Evolutionary conservation across 305 asterid genomes (phyloP).

Genomic region (Fraxinus floribunda): DNA sequence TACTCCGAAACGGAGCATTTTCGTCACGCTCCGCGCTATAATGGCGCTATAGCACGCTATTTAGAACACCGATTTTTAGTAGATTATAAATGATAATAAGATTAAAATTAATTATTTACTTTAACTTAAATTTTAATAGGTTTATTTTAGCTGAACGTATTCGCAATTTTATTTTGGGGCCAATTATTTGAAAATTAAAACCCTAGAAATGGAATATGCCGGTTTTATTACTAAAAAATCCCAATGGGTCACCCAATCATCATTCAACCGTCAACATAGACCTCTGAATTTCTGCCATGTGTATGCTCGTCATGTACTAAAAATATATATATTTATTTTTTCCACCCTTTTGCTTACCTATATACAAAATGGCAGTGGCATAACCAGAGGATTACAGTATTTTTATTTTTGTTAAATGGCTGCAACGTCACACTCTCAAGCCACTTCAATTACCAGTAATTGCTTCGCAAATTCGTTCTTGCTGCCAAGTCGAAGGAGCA

Average conservation of each 20-base stretch:
- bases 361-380: neutral
- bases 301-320: neutral
- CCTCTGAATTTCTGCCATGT: neutral
- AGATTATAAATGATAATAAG: too few species aligned
- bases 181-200: neutral
- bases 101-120: too few species aligned
- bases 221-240: neutral
- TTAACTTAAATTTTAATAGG: too few species aligned
- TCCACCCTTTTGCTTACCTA: neutral
- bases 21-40: too few species aligned
- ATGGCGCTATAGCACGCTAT: too few species aligned
- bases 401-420: neutral
- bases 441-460: constrained; percentile 17
- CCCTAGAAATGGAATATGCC: neutral
- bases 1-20: too few species aligned
- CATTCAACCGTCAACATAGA: neutral
- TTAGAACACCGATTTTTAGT: too few species aligned
- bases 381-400: neutral
- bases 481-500: constrained; percentile 19
- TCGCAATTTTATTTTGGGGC: neutral
- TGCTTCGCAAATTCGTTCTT: constrained; percentile 23
- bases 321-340: too few species aligned
- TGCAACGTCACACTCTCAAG: neutral
- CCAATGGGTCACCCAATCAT: neutral
- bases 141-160: neutral